phyloP scores from a whole-genome alignment of 192 early-diverging fungal species.

The Chytriomyces sp. region DNA sequence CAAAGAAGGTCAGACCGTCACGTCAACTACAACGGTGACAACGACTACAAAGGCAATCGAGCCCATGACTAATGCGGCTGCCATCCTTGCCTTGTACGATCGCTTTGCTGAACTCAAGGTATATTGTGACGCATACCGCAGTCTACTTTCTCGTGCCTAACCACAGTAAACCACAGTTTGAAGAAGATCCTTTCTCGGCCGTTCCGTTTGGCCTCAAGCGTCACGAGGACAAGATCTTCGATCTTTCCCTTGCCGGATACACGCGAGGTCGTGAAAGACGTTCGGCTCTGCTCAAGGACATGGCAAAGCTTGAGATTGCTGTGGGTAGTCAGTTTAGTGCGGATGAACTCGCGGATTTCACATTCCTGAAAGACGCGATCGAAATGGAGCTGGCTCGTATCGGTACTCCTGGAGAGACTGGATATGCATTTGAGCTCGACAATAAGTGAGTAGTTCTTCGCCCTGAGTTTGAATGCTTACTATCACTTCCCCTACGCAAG shows the following conservation, averaged over 20 bases:
- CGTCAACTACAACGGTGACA: background rate
- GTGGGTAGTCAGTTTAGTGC: background rate
- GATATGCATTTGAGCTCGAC: constrained; percentile 17
- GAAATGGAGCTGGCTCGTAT: background rate
- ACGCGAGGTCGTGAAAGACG: background rate
- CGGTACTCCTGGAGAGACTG: constrained; percentile 27
- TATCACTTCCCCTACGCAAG: background rate
- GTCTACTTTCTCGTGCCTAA: too few species aligned
- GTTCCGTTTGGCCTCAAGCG: constrained; percentile 5
- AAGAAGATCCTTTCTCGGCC: background rate
- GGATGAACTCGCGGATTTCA: background rate
- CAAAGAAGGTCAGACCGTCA: background rate
- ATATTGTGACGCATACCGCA: too few species aligned
- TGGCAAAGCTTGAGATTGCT: background rate
- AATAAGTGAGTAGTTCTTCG: constrained; percentile 14
- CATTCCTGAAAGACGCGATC: constrained; percentile 1
- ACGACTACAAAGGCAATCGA: background rate
- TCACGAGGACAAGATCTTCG: constrained; percentile 3
- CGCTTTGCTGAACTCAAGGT: background rate
- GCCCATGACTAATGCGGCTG: background rate
- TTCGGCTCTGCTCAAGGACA: background rate
- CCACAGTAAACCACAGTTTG: too few species aligned
- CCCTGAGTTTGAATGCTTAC: too few species aligned
- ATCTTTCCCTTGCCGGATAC: background rate
- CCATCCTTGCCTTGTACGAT: background rate